phyloP scores from a whole-genome alignment of 148 eudicot species.

The Suaeda aralocaspica region DNA sequence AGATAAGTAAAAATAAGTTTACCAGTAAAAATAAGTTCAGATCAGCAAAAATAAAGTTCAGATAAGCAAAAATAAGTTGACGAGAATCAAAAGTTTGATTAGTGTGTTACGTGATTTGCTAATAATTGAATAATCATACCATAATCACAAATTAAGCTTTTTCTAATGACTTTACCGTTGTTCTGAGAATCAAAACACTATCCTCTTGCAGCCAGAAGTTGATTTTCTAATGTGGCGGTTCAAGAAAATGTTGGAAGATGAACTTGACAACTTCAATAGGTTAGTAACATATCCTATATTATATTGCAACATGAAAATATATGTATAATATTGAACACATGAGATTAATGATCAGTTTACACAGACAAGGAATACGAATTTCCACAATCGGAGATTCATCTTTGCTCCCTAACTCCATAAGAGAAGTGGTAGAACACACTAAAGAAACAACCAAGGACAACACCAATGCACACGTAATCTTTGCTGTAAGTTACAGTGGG shows the following conservation, averaged over 20 bases:
- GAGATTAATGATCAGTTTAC: not conserved
- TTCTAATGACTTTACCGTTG: no score
- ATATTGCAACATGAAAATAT: not conserved
- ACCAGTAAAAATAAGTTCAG: no score
- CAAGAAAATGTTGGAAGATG: slow-evolving; percentile 20
- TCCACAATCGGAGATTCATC: slow-evolving; percentile 32
- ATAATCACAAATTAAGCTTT: no score
- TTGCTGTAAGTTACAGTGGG: slow-evolving; percentile 28
- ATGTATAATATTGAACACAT: not conserved
- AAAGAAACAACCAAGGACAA: slow-evolving; percentile 21
- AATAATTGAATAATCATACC: no score
- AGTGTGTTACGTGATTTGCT: no score
- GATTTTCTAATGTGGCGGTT: slow-evolving; percentile 16
- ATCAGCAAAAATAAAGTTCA: no score
- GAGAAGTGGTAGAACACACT: slow-evolving; percentile 3
- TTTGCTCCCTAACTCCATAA: slow-evolving; percentile 24
- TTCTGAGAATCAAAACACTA: no score
- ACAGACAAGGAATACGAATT: slow-evolving; percentile 26
- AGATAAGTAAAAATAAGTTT: no score
- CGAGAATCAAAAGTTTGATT: no score
- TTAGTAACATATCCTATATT: not conserved
- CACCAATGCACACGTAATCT: slow-evolving; percentile 19
- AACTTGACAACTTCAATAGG: slow-evolving; percentile 18
- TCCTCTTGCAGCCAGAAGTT: slow-evolving; percentile 7
- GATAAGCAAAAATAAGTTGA: no score